These are phyloP conservation scores for Camelina laxa DNA, from an alignment of 345 rosid genomes.

Conservation along the genomic window DNA sequence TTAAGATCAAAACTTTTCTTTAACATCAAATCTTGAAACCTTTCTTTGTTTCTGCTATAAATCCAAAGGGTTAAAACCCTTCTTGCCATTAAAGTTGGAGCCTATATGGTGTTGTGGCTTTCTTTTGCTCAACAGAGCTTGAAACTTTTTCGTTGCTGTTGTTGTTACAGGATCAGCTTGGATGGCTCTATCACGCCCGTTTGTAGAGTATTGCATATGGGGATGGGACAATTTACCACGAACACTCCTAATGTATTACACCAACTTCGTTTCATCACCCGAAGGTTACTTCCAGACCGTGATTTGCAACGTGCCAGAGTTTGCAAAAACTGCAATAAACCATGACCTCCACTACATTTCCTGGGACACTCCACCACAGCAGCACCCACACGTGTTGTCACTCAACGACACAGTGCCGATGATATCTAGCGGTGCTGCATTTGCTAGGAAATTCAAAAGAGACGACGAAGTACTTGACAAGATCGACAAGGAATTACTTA, in stretches of 20 bases:
- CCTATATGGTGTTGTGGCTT: not conserved
- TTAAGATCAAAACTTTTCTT: not conserved
- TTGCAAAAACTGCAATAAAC: slow-evolving; percentile 65
- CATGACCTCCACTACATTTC: slow-evolving; percentile 95
- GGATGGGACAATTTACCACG: slow-evolving; percentile 99
- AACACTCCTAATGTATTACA: slow-evolving; percentile 89
- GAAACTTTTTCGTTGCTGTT: not conserved
- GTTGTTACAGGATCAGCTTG: slow-evolving; percentile 90
- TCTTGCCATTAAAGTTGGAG: not conserved
- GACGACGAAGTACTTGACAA: slow-evolving; percentile 64
- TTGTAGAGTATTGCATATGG: slow-evolving; percentile 91
- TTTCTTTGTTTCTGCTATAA: not conserved
- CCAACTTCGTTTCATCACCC: slow-evolving; percentile 95
- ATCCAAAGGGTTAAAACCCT: not conserved
- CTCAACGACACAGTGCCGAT: slow-evolving; percentile 69
- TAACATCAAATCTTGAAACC: not conserved
- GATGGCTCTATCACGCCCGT: slow-evolving; percentile 89
- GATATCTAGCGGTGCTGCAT: slow-evolving; percentile 82
- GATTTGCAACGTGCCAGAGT: slow-evolving; percentile 89
- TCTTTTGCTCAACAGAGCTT: not conserved
- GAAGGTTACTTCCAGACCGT: slow-evolving; percentile 98
- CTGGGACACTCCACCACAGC: slow-evolving; percentile 94
- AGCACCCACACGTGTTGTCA: slow-evolving; percentile 86
- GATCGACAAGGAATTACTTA: slow-evolving; percentile 76
- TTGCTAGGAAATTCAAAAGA: slow-evolving; percentile 79